Percentiles rank a stretch among this genome's conserved stretches.
phyloP scores from a whole-genome alignment of 2,329 filamentous ascomycete genomes.

The Ophiocordyceps robertsii region DNA sequence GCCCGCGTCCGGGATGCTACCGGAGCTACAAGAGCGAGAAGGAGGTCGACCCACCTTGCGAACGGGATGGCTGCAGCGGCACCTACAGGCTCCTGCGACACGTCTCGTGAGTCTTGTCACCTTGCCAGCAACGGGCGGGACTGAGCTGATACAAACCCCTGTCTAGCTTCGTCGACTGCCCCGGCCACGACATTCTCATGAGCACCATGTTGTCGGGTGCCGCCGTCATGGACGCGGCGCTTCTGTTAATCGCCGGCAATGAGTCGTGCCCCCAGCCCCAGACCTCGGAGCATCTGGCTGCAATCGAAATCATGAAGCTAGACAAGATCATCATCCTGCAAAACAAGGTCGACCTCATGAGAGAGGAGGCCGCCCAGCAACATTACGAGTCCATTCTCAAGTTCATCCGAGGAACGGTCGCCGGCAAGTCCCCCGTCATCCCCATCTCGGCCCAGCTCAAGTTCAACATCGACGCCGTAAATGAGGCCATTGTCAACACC shows the following conservation, averaged over 20 bases:
- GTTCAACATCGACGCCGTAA: constrained; percentile 98
- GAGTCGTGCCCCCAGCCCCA: constrained; percentile 97
- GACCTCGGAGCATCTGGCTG: constrained; percentile 95
- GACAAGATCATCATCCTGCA: constrained; percentile 99
- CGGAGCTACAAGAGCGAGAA: constrained; percentile 98
- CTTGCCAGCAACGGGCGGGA: neutral
- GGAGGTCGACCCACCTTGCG: constrained; percentile 91
- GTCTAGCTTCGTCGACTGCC: constrained; percentile 85
- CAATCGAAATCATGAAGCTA: constrained; percentile 99
- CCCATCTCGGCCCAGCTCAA: constrained; percentile 96
- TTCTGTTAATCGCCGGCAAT: constrained; percentile 94
- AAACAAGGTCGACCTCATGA: constrained; percentile 99
- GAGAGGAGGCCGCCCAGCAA: constrained; percentile 82
- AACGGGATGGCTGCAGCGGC: constrained; percentile 80
- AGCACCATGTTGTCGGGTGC: constrained; percentile 99
- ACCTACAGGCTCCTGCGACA: constrained; percentile 82
- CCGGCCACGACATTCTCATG: constrained; percentile 99
- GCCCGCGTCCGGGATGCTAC: constrained; percentile 90
- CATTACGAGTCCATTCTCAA: constrained; percentile 97
- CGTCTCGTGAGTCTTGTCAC: constrained; percentile 58
- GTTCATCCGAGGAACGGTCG: constrained; percentile 95
- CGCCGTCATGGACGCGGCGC: constrained; percentile 97
- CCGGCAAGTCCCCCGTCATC: constrained; percentile 87
- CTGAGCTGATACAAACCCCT: neutral
- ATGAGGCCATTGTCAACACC: constrained; percentile 88